Evolutionary conservation across 495 filamentous ascomycete genomes (phyloP), one percentile per base, ranked within the genome.

Genomic region (Aspergillus bridgeri): DNA sequence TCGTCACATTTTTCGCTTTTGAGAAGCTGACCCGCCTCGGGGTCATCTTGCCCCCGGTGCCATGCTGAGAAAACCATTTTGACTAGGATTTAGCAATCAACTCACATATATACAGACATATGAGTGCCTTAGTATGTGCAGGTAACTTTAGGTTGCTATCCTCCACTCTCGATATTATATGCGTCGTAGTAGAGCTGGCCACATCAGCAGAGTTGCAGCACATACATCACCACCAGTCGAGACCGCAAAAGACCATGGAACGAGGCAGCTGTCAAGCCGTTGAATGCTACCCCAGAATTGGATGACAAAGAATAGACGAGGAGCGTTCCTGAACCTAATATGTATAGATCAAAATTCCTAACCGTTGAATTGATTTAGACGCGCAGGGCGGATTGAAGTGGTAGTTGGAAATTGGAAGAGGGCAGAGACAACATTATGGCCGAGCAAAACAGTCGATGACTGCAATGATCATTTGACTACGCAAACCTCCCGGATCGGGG

Each of bases 211-310:
- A 6, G 50, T 52, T 52, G 50, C 33, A 52, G 19, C 27, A 23
- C 33, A 56, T 29, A 56, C 53, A 56, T 56, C 53, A 56, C 42
- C 53, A 48, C 42, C 42, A 48, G 44, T 20, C 52, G 0, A 47
- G 44, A 48, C 48, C 24, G n/a, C 25, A 17, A 48, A n/a, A 53
- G 51, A 19, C 19, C 13, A 15, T 29, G 11, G 52, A 46, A 38
- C 33, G 33, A 11, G 33, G 13, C 33, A 38, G 33, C 33, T 27
- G 17, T 44, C 42, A 20, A 24, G 6, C 7, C 6, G 22, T 33
- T 18, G 44, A 23, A 56, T 56, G 44, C 53, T 42, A 56, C 53
- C 44, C 44, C 0, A 42, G 44, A 18, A 47, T 27, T 50, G 21
- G 21, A 9, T 38, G 24, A 42, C 15, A 52, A 33, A 2, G 19